Evolutionary conservation across 495 filamentous ascomycete species (phyloP).

Genomic region (Penicillium cosmopolitanum): DNA sequence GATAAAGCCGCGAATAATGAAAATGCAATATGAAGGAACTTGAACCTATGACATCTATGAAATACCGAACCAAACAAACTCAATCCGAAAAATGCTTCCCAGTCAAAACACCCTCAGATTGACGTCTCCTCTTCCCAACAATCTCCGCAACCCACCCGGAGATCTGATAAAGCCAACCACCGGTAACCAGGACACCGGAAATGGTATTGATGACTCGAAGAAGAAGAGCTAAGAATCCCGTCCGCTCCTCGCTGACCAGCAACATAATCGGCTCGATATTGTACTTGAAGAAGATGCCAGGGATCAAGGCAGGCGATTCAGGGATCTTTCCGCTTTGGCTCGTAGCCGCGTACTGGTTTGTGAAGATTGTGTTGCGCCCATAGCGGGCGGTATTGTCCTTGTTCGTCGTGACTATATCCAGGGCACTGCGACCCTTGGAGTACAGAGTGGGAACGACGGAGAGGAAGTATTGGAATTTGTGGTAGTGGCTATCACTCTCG

Average conservation of each 20-base stretch:
- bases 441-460: slow-evolving; percentile 97
- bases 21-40: not conserved
- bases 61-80: slow-evolving; percentile 6
- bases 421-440: slow-evolving; percentile 59
- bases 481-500: slow-evolving; percentile 74
- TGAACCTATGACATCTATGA: not conserved
- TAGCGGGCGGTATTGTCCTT: slow-evolving; percentile 27
- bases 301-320: slow-evolving; percentile 65
- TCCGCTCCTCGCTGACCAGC: slow-evolving; percentile 79
- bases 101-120: slow-evolving; percentile 61
- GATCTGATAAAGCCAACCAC: slow-evolving; percentile 66
- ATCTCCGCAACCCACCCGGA: slow-evolving; percentile 55
- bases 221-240: slow-evolving; percentile 70
- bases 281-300: slow-evolving; percentile 98
- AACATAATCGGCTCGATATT: slow-evolving; percentile 97
- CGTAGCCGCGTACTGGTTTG: slow-evolving; percentile 98
- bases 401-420: slow-evolving; percentile 41
- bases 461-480: slow-evolving; percentile 98
- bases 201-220: slow-evolving; percentile 75
- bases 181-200: slow-evolving; percentile 64
- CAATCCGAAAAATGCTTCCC: slow-evolving; percentile 50
- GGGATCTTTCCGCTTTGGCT: slow-evolving; percentile 71
- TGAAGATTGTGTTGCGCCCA: slow-evolving; percentile 67
- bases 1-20: too few relatives aligned
- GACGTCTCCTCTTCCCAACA: slow-evolving; percentile 44